Evolutionary conservation across 306 rosid species (phyloP), one percentile per base, ranked within the genome.

Genomic region (Cucurbita pepo): DNA sequence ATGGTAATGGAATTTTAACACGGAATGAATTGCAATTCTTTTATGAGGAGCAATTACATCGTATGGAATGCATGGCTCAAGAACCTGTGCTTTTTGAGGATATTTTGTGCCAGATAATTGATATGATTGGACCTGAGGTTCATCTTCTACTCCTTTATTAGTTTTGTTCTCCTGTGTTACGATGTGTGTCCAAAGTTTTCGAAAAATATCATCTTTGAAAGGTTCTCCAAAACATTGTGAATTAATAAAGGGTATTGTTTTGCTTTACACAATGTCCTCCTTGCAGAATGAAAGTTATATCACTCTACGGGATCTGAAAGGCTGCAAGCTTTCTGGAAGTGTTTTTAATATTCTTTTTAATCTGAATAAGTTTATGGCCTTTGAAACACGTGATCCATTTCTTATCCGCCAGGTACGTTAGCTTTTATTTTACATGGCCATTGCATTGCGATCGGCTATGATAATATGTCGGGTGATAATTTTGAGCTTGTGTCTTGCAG

Each of bases 21-120:
- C 82, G 95, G 76, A 95, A 95, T 72, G 99, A 95, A 82, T 85
- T 95, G 83, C 97, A 95, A 82, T 95, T 88, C 81, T 95, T 91
- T 83, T 95, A 95, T 75, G 99, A 95, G 91, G 99, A 95, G 86
- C 99, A 95, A 77, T 83, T 95, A 86, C 99, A 95, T 78, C 89
- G 97, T 76, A 91, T 95, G 99, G 99, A 95, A 77, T 95, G 99
- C 87, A 91, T 95, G 99, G 99, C 99, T 73, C 99, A 95, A 75
- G 99, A 95, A 76, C 99, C 97, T 65, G 99, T 95, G 75, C 96
- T 95, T 66, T 95, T 95, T 80, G 99, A 95, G 87, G 99, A 95
- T 85, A 91, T 95, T 74, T 81, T 95, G 78, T 95, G 99, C 83
- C 99, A 95, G 81, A 88, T 91, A 73, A 88, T 95, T 80, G 99